Evolutionary conservation across 805 yeast genomes (phyloP).

Genomic region (Saccharomyces paradoxus): DNA sequence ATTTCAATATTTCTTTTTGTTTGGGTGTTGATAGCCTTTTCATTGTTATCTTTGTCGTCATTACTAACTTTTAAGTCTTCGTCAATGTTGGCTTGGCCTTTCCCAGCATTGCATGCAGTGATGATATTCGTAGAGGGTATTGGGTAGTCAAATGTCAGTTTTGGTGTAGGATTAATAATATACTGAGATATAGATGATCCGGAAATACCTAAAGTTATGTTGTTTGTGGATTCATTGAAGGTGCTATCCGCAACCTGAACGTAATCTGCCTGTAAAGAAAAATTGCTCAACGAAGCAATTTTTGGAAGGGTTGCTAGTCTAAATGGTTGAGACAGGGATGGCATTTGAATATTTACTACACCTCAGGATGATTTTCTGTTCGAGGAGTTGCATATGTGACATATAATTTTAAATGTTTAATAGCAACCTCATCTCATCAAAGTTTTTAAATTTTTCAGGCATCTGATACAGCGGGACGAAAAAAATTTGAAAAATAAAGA

Average conservation of each 20-base stretch:
- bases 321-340: slow-evolving; percentile 31
- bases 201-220: slow-evolving; percentile 29
- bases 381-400: background rate
- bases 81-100: background rate
- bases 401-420: background rate
- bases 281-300: slow-evolving; percentile 22
- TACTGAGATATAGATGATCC: slow-evolving; percentile 30
- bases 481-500: background rate
- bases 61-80: background rate
- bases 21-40: slow-evolving; percentile 4
- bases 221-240: slow-evolving; percentile 18
- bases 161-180: slow-evolving; percentile 31
- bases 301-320: slow-evolving; percentile 29
- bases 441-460: background rate
- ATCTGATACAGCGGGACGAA: background rate
- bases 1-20: slow-evolving; percentile 10
- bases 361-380: background rate
- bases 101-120: slow-evolving; percentile 26
- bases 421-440: background rate
- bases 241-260: slow-evolving; percentile 22
- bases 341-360: slow-evolving; percentile 12
- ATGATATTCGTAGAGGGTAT: slow-evolving; percentile 30
- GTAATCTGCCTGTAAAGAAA: slow-evolving; percentile 16
- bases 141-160: slow-evolving; percentile 24
- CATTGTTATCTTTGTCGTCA: slow-evolving; percentile 1